phyloP scores from a whole-genome alignment of 2,329 filamentous ascomycete species.

The Byssothecium circinans region DNA sequence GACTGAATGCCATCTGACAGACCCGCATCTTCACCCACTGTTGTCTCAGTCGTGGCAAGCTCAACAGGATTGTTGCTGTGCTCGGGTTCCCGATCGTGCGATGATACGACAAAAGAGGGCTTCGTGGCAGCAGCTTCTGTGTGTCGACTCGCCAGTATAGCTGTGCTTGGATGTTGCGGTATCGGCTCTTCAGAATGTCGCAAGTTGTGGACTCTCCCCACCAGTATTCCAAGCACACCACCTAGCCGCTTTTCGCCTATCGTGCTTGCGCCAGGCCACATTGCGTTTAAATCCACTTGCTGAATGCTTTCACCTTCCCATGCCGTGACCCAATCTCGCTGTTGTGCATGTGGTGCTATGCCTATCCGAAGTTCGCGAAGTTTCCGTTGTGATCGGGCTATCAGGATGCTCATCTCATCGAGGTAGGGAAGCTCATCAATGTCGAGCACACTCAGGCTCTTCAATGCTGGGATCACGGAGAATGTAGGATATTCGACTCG shows the following conservation, averaged over 20 bases:
- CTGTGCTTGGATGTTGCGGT: constrained; percentile 9
- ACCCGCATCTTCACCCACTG: constrained; percentile 29
- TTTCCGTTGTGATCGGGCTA: constrained; percentile 67
- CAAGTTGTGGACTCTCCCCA: constrained; percentile 67
- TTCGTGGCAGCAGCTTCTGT: constrained; percentile 23
- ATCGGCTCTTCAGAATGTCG: constrained; percentile 39
- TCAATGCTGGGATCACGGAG: constrained; percentile 73
- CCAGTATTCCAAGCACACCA: constrained; percentile 68
- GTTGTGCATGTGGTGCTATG: constrained; percentile 60
- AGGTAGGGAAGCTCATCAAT: constrained; percentile 82
- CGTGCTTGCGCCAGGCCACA: constrained; percentile 53
- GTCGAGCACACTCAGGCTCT: constrained; percentile 74
- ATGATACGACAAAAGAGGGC: constrained; percentile 18
- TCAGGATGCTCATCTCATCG: constrained; percentile 77
- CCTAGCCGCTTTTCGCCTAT: constrained; percentile 67
- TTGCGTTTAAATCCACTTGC: constrained; percentile 63
- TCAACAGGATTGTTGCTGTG: constrained; percentile 31
- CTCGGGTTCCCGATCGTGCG: constrained; percentile 30
- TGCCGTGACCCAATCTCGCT: constrained; percentile 59
- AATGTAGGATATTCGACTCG: constrained; percentile 78
- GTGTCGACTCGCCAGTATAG: constrained; percentile 18
- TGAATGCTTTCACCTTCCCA: constrained; percentile 66
- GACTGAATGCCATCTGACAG: constrained; percentile 22
- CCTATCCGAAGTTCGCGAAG: constrained; percentile 74
- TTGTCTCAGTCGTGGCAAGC: constrained; percentile 25